These are phyloP conservation scores for Dactylellina parvicollis DNA, from an alignment of 2,329 filamentous ascomycete species.

Conservation along the genomic window DNA sequence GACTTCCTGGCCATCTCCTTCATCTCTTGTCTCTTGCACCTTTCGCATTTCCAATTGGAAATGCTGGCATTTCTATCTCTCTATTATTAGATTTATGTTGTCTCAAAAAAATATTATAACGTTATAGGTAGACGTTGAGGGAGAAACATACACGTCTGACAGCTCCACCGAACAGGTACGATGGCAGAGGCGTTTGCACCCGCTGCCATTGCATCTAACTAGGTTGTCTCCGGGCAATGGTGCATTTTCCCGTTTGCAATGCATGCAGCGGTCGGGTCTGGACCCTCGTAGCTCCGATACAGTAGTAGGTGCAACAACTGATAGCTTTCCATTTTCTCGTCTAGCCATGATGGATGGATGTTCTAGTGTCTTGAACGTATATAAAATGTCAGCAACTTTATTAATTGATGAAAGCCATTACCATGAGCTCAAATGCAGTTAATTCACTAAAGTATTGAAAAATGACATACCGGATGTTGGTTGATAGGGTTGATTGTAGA, in stretches of 20 bases:
- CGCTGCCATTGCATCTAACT: slow-evolving; percentile 7
- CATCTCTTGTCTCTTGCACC: not conserved
- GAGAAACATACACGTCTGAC: slow-evolving; percentile 11
- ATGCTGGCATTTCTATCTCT: not conserved
- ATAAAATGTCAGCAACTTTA: no score
- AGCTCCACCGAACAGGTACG: slow-evolving; percentile 17
- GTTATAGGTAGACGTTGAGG: not conserved
- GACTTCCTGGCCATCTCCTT: no score
- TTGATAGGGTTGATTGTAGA: not conserved
- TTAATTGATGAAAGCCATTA: no score
- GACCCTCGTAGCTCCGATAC: no score
- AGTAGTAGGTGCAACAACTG: slow-evolving; percentile 23
- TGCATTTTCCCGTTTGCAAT: no score
- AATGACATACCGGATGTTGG: no score
- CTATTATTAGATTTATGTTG: not conserved
- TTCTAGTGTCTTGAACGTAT: not conserved
- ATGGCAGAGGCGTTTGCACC: slow-evolving; percentile 33
- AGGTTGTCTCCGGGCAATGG: no score
- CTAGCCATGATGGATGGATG: slow-evolving; percentile 18
- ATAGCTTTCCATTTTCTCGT: slow-evolving; percentile 1
- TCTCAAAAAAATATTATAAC: not conserved
- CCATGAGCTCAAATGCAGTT: no score
- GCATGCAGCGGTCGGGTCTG: no score
- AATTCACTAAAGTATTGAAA: no score
- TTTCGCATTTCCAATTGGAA: slow-evolving; percentile 26